Evolutionary conservation across 257 asterid species (phyloP), one percentile per base, ranked within the genome.

Genomic region (Capsicum pubescens): DNA sequence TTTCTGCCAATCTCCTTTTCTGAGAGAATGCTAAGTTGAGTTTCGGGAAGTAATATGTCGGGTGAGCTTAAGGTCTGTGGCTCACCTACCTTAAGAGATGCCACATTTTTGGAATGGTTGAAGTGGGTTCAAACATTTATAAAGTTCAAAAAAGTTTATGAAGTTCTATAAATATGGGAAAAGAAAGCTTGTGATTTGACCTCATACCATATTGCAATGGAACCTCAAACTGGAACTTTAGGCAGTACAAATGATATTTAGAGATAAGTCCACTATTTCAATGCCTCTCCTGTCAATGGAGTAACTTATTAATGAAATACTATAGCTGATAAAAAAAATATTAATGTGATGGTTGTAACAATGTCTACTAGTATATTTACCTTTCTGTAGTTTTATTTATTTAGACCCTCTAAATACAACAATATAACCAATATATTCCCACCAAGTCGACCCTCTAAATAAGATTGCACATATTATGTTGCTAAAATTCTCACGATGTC

Each of bases 381-480:
- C 63, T 76, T 26, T 76, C 81, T 52, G 81, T 19, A 52, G 21
- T 52, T 50, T 13, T 26, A 50, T 76, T 76, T 76, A 52, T 44
- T 21, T 26, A 1, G 46, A 1, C 19, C 52, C 52, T 13, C 21
- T 36, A 36, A 68, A 36, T 36, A 36, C 32, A 26, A 26, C 32
- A 26, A 26, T 1, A 26, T 26, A 26, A 26, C 32, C 32, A 26
- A 26, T 26, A 26, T 26, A 26, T 26, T 26, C 32, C 32, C 32
- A 26, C 32, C 32, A 26, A 26, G 32, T 26, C 32, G 46, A 1
- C 19, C 52, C 52, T 13, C 21, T 36, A 36, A 68, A 36, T 36
- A 36, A 68, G 52, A 76, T 50, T 74, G 81, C 26, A 26, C 61
- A 76, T 26, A 50, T 72, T 72, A 48, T 72, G 46, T 76, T 76